phyloP scores from a whole-genome alignment of 371 early-diverging fungal species.

The Gilbertella persicaria region DNA sequence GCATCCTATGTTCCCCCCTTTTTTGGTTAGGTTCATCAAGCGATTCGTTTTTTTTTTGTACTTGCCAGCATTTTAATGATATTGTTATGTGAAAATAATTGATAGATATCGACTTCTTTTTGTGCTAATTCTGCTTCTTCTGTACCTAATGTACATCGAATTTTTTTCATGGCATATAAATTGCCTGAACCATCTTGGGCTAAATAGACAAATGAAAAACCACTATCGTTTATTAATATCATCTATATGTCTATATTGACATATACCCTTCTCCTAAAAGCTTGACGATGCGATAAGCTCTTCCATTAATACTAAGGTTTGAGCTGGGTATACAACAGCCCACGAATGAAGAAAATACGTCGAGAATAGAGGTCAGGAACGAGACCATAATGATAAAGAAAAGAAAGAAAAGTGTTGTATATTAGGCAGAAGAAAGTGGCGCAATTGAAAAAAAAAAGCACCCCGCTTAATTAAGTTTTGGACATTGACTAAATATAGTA shows the following conservation, averaged over 20 bases:
- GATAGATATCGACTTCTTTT: constrained; percentile 64
- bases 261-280: constrained; percentile 72
- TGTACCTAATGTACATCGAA: constrained; percentile 65
- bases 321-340: constrained; percentile 54
- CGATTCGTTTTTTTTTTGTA: constrained; percentile 1
- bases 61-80: constrained; percentile 68
- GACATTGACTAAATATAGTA: no score
- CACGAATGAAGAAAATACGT: constrained; percentile 10
- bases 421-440: no score
- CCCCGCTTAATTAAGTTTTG: no score
- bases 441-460: no score
- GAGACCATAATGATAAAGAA: no score
- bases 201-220: constrained; percentile 75
- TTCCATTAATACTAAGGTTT: constrained; percentile 66
- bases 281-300: constrained; percentile 63
- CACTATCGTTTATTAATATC: constrained; percentile 36
- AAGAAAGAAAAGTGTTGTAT: no score
- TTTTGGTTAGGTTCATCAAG: no score
- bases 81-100: constrained; percentile 58
- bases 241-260: neutral
- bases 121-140: constrained; percentile 56
- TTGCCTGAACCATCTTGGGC: constrained; percentile 61
- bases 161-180: constrained; percentile 70
- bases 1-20: constrained; percentile 16
- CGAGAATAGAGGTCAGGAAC: constrained; percentile 18